Conservation (phyloP, 2,329 filamentous ascomycete genomes). For the Fusarium penzigii region DNA sequence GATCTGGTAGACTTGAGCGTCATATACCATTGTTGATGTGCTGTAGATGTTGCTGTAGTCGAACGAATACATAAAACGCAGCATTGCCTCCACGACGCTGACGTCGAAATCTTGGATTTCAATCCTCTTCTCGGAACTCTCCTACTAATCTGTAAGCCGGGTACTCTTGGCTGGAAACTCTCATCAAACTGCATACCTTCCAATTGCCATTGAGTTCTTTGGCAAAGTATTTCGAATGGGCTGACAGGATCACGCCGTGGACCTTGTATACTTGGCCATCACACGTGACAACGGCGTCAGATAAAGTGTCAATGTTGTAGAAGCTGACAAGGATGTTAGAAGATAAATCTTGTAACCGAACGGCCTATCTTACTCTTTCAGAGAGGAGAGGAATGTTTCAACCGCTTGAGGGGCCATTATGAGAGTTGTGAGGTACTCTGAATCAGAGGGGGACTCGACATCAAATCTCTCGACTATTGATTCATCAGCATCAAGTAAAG, state of each 20-base stretch:
- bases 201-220: not conserved
- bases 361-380: no score
- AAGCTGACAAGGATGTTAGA: not conserved
- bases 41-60: not conserved
- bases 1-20: conserved; percentile 9
- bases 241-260: not conserved
- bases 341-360: no score
- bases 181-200: not conserved
- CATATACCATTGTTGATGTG: conserved; percentile 1
- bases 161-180: no score
- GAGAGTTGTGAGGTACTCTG: no score
- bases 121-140: conserved; percentile 1
- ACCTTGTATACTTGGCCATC: not conserved
- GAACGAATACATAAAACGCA: conserved; percentile 8
- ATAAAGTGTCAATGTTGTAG: not conserved
- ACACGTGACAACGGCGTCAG: conserved; percentile 1
- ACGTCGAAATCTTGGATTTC: conserved; percentile 3
- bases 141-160: not conserved
- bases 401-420: no score
- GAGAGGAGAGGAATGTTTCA: no score
- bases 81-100: conserved; percentile 3
- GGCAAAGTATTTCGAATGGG: not conserved
- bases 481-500: no score
- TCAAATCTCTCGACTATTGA: no score
- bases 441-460: no score